Base-by-base conservation (phyloP, 164 flowering plant species). In the Amborella trichopoda region DNA sequence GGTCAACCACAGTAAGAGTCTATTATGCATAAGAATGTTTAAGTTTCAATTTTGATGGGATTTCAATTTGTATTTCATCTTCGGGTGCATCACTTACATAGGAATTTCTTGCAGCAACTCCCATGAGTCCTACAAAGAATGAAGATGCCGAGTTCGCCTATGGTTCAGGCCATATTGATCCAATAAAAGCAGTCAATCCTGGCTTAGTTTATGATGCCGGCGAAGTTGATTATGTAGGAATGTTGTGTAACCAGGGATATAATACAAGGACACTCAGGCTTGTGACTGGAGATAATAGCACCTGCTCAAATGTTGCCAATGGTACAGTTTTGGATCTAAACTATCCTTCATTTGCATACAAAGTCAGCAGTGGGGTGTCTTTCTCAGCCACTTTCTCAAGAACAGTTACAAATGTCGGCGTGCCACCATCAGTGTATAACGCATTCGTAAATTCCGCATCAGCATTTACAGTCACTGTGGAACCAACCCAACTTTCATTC, bases 261-360 rank as follows among this genome's bases (percentile, higher is more conserved):
- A 76, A 71, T 40, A 46, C 46, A 46, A 65, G 72, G 6, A 17
- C 53, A 11, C 56, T 83, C 2, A 48, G 55, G 8, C 8, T 56
- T 10, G 34, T 86, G 12, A 28, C 52, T 0, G 88, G 86, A 0
- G 58, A 49, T 6, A 54, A 34, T 25, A 42, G 16, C 3, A 24
- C 32, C 2, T 61, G 66, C 24, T 77, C 83, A 64, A 49, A 71
- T 1, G 22, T 40, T 40, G 42, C 52, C 45, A 49, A 30, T 27
- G 63, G 53, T 2, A 65, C 74, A 12, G 48, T 82, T 81, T 22
- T 18, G 42, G 91, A 86, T 13, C 73, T 86, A 20, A 86, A 86
- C 64, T 86, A 86, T 48, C 95, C 95, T 4, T 62, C 79, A 34
- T 72, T 85, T 61, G 78, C 77, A 24, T n/a, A 43, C 2, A 68